Evolutionary conservation across 495 filamentous ascomycete species (phyloP), one percentile per base, ranked within the genome.

Genomic region (Platismatia glauca): DNA sequence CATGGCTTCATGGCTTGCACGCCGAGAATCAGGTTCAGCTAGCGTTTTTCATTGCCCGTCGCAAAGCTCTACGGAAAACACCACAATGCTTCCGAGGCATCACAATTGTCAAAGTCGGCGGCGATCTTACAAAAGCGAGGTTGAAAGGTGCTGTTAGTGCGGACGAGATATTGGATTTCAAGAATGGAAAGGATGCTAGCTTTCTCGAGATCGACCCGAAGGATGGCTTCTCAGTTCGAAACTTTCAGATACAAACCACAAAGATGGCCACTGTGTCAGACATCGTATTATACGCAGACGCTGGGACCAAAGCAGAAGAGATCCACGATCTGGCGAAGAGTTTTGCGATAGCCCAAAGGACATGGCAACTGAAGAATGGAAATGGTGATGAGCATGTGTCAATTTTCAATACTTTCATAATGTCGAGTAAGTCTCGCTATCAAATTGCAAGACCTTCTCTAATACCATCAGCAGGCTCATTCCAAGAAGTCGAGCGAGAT

Each of bases 1-100:
- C 94, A n/a, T 98, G 94, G 94, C 80, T 96, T 12, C 94, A 98
- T 76, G 94, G 94, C 27, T 75, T 97, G n/a, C 93, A 97, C 67
- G 85, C 88, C 5, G 82, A 85, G 59, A 98, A 97, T 69, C 85
- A 89, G 50, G 79, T 96, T 59, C 94, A 98, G 70, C 78, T 91
- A 61, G 84, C 86, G 20, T 97, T 96, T 77, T 97, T 98, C 74
- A 83, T 84, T 60, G 83, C 87, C 22, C 84, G 90, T 55, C 86
- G 85, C 64, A 88, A 86, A 57, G 76, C 84, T 2, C 76, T 88
- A 62, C 80, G 89, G 57, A 85, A 83, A 68, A 84, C 86, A n/a
- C 91, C 91, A 0, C 80, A 77, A 63, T 94, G 89, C 66, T 83
- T 92, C 68, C 84, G 93, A 37, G 86, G 88, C 16, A 81, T 97